phyloP scores from a whole-genome alignment of 202 grass and related monocot genomes.

The Elaeis oleifera region DNA sequence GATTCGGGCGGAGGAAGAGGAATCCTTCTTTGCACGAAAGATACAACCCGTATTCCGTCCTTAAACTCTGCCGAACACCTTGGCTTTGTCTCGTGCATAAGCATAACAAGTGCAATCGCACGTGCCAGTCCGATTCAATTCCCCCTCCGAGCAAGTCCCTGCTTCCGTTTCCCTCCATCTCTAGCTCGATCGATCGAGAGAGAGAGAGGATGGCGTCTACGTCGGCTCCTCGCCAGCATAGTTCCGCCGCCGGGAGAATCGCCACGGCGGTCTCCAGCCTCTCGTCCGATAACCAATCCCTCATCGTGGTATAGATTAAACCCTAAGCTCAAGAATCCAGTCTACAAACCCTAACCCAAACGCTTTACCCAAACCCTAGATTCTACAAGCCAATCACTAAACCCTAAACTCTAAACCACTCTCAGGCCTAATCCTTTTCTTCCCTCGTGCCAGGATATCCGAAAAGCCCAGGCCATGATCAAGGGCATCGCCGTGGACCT shows the following conservation, averaged over 20 bases:
- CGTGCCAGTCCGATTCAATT: too few relatives aligned
- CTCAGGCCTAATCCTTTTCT: constrained; percentile 1
- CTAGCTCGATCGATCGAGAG: too few relatives aligned
- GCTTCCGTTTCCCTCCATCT: too few relatives aligned
- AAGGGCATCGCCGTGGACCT: constrained; percentile 50
- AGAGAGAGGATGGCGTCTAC: constrained; percentile 30
- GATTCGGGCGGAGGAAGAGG: too few relatives aligned
- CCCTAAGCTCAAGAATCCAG: background rate
- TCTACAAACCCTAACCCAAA: constrained; percentile 43
- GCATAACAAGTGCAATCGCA: too few relatives aligned
- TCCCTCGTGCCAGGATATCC: constrained; percentile 57
- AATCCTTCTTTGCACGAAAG: too few relatives aligned
- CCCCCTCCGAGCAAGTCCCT: too few relatives aligned
- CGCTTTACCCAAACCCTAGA: background rate
- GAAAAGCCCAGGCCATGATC: constrained; percentile 47
- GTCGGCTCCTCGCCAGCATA: background rate
- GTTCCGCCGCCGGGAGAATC: constrained; percentile 30
- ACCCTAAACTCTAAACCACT: background rate
- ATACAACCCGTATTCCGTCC: too few relatives aligned
- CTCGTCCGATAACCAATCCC: constrained; percentile 42
- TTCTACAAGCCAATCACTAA: constrained; percentile 1
- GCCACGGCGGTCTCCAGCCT: constrained; percentile 20
- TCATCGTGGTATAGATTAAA: constrained; percentile 38
- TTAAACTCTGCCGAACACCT: too few relatives aligned
- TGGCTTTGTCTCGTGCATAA: too few relatives aligned